Evolutionary conservation across 163 green algal genomes (phyloP), one percentile per base, ranked within the genome.

Genomic region (Volvox carteri): DNA sequence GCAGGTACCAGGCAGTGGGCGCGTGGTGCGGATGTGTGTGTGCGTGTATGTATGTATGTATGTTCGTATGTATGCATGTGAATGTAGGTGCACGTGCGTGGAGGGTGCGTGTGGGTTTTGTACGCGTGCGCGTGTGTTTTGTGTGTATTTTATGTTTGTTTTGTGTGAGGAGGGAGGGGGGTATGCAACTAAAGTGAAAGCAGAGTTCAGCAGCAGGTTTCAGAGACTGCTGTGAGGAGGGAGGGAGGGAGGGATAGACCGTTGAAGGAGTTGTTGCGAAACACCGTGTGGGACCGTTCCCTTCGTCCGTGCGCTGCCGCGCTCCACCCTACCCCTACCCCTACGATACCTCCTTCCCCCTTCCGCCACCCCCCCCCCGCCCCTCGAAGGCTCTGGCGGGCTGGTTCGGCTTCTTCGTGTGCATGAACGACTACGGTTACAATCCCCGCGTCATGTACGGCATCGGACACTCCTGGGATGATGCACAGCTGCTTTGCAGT

Each of bases 381-480:
- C 16, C n/a, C 39, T 4, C 84, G 42, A 88, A 95, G 91, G 89
- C 87, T 11, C 83, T 92, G 21, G 86, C 90, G 0, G 90, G 90
- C 54, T 93, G 89, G 84, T 93, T 77, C 80, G 88, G 84, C 8
- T 93, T 88, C 67, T 93, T 95, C 48, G 85, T 95, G 42, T 80
- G 93, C 19, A 87, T 96, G 62, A 96, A 96, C 86, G 93, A 96
- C 85, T 96, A 93, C 80, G 94, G 94, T 62, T 96, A 96, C 83
- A 52, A 68, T 37, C 84, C 84, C 25, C 74, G 84, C 68, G 25
- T 76, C 46, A 58, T 89, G 52, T n/a, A 44, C n/a, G 21, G 21
- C 1, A 58, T 46, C 1, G 84, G 84, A 0, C 35, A 42, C 52
- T 30, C 25, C 35, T 89, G 84, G 84, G 18, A 75, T 18, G 25